phyloP scores from a whole-genome alignment of 345 rosid genomes.

The Aquilaria malaccensis region DNA sequence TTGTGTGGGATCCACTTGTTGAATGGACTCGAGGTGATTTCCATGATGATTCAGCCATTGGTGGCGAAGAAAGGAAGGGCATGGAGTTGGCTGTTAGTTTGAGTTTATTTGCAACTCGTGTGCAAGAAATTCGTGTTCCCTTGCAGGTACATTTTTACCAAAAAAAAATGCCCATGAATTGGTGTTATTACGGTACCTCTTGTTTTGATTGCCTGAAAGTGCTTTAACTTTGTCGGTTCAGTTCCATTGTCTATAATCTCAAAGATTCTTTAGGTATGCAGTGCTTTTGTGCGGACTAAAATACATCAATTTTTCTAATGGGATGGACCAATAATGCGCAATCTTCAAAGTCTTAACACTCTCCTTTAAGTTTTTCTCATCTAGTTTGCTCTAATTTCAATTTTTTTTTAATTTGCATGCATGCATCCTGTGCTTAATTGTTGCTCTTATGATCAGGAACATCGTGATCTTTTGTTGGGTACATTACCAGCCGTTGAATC shows the following conservation, averaged over 20 bases:
- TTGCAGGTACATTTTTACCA: constrained; percentile 57
- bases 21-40: constrained; percentile 97
- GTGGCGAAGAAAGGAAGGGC: constrained; percentile 95
- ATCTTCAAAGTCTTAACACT: constrained; percentile 8
- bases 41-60: constrained; percentile 95
- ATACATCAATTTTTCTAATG: constrained; percentile 1
- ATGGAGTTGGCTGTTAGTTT: constrained; percentile 97
- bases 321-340: constrained; percentile 6
- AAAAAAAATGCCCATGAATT: not conserved
- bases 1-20: constrained; percentile 93
- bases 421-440: constrained; percentile 6
- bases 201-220: constrained; percentile 1
- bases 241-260: not conserved
- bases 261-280: constrained; percentile 4
- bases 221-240: constrained; percentile 1
- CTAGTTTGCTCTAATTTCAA: not conserved
- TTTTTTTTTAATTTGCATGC: not conserved
- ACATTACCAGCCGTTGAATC: constrained; percentile 72
- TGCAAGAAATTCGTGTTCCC: constrained; percentile 92
- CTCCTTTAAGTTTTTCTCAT: constrained; percentile 10
- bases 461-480: constrained; percentile 78
- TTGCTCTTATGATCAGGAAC: constrained; percentile 49
- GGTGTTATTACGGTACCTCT: not conserved
- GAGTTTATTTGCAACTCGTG: constrained; percentile 93
- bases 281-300: not conserved